phyloP scores from a whole-genome alignment of 768 basidiomycete genomes.

The Hericium alpestre region DNA sequence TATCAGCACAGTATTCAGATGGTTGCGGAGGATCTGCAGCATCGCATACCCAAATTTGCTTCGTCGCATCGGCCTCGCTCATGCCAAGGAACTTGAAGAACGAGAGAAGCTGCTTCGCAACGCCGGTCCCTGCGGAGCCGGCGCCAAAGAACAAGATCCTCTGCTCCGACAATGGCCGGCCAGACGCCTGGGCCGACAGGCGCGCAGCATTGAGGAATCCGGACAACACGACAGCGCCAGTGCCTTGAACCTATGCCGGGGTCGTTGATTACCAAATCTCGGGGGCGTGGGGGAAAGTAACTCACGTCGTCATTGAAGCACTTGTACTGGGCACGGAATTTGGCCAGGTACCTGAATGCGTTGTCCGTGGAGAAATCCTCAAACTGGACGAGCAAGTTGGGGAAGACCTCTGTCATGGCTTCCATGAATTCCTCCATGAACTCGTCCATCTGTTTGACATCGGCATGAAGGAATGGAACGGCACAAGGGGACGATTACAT shows the following conservation, averaged over 20 bases:
- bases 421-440: slow-evolving; percentile 94
- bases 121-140: slow-evolving; percentile 86
- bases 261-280: background rate
- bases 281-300: background rate
- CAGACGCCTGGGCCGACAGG: slow-evolving; percentile 59
- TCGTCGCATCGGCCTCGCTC: slow-evolving; percentile 64
- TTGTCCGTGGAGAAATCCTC: slow-evolving; percentile 92
- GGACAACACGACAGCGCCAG: slow-evolving; percentile 83
- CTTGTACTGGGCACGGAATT: slow-evolving; percentile 64
- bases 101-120: slow-evolving; percentile 78
- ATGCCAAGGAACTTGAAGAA: slow-evolving; percentile 81
- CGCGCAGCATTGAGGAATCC: slow-evolving; percentile 88
- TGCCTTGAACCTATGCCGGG: slow-evolving; percentile 28
- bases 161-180: slow-evolving; percentile 57
- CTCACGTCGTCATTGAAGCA: slow-evolving; percentile 87
- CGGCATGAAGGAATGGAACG: slow-evolving; percentile 30
- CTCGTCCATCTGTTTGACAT: slow-evolving; percentile 55
- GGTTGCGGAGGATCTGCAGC: background rate
- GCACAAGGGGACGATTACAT: background rate
- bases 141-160: slow-evolving; percentile 90
- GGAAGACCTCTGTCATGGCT: slow-evolving; percentile 66
- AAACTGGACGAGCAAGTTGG: slow-evolving; percentile 78
- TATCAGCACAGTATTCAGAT: background rate
- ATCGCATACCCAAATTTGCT: slow-evolving; percentile 55
- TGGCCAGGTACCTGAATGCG: slow-evolving; percentile 76